Evolutionary conservation across 2,329 filamentous ascomycete species (phyloP), one percentile per base, ranked within the genome.

Genomic region (Clarireedia hainanense): DNA sequence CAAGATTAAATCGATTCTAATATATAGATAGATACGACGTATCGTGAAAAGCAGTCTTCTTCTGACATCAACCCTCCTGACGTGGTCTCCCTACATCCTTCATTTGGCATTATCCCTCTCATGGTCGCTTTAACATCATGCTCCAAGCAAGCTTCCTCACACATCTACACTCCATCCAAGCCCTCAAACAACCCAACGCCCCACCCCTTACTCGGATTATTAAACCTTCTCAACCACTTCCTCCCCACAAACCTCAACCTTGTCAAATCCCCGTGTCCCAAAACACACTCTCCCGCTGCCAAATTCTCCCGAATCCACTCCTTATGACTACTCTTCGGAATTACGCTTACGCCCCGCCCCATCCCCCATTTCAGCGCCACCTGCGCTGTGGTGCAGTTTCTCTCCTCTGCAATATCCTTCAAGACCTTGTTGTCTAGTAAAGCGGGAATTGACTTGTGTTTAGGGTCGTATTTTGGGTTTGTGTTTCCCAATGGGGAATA

Each of bases 291-390:
- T 45, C 76, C 73, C 55, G 84, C 75, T 1, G 65, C 69, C 6
- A 75, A 67, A 58, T 80, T 79, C 64, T 79, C 73, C 17, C 64
- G 55, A 24, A 79, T 74, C 37, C 73, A 64, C 42, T 68, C 60
- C 50, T 71, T 68, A 57, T 75, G 73, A 4, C 70, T 70, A 52
- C 72, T 76, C 67, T 80, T 80, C 1, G 77, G 78, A 42, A 80
- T 79, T 4, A 80, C 74, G 42, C 70, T 67, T 2, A 74, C 76
- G 9, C 74, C 75, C 17, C 77, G 66, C 57, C 72, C 69, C 6
- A 77, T 65, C 0, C 74, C 75, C 78, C 78, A 80, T 1, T 70
- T 73, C 4, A 80, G 67, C 5, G 76, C 68, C 0, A 74, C 68
- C 57, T 78, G 75, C 0, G 76, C 72, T 0, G 70, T 63, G 77